Base-by-base conservation (phyloP, 2,329 filamentous ascomycete species). In the Grosmannia serpens region DNA sequence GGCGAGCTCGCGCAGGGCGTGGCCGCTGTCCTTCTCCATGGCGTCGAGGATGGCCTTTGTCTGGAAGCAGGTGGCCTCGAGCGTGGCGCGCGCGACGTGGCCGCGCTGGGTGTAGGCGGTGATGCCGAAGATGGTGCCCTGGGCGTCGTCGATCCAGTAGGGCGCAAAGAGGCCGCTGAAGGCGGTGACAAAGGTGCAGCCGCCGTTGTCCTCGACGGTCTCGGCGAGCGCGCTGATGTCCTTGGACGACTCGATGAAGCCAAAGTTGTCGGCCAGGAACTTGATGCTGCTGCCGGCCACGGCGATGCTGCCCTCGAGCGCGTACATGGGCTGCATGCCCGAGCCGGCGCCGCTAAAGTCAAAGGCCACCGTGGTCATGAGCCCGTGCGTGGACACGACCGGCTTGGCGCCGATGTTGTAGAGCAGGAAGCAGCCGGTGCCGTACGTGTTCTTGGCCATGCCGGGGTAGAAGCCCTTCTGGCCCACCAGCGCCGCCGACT, bases 81-180 rank as follows among this genome's bases (percentile, higher is more conserved):
- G 82, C 0, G 91, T 95, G 41, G 91, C 91, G 61, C 91, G 86
- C 51, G 89, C 90, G 65, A 96, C 89, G 70, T 96, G 91, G 20
- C 89, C 89, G 65, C 85, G 85, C 68, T 91, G 81, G 0, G 91
- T 96, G 74, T 91, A 87, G 65, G 91, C 86, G 0, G 89, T 94
- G 63, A 95, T 87, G 50, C 89, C 89, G 65, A 92, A 91, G 60
- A 94, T 83, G 10, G 91, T 95, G 61, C 91, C 91, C 70, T 91
- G 87, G 20, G 90, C 90, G 71, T 95, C 89, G 68, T 95, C 90
- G 62, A 95, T 92, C 91, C 91, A 96, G 72, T 96, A 96, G 0
- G 91, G 91, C 1, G 91, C 91, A 69, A 95, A 95, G 3, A 96
- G 79, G 58, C 91, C 91, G 70, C 86, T 91, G 70, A 96, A 96